These are phyloP conservation scores for Fusarium pseudoanthophilum DNA, from an alignment of 2,329 filamentous ascomycete species.

Conservation along the genomic window DNA sequence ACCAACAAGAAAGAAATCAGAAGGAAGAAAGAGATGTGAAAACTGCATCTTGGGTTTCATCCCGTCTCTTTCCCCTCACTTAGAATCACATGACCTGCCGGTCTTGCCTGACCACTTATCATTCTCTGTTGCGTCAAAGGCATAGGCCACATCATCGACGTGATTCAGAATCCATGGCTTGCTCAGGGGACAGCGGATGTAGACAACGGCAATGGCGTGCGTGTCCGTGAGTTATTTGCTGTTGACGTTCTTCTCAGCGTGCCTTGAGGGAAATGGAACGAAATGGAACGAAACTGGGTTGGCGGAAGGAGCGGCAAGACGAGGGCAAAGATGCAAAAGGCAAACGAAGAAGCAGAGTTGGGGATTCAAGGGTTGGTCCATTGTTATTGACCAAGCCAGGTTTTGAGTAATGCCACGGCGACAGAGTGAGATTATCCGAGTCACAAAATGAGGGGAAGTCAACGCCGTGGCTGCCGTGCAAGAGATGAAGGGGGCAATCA, in stretches of 20 bases:
- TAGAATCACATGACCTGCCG: conserved; percentile 46
- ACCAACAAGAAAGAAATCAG: conserved; percentile 9
- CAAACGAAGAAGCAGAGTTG: background rate
- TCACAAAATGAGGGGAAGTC: conserved; percentile 38
- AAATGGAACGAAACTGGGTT: conserved; percentile 17
- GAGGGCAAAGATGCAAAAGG: background rate
- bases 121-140: conserved; percentile 29
- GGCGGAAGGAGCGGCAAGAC: background rate
- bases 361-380: background rate
- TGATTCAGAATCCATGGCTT: conserved; percentile 34
- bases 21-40: conserved; percentile 25
- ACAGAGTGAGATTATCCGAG: conserved; percentile 33
- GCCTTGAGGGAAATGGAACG: background rate
- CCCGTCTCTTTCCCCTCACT: conserved; percentile 47
- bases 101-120: conserved; percentile 38
- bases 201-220: conserved; percentile 11
- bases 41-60: conserved; percentile 40
- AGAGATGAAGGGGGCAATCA: conserved; percentile 37
- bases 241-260: conserved; percentile 15
- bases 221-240: background rate
- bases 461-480: conserved; percentile 34
- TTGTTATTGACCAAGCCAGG: conserved; percentile 22
- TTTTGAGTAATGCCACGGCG: conserved; percentile 32
- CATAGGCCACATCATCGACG: conserved; percentile 43
- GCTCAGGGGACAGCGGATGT: conserved; percentile 15